Evolutionary conservation across 345 rosid species (phyloP), one percentile per base, ranked within the genome.

Genomic region (Combretum micranthum): DNA sequence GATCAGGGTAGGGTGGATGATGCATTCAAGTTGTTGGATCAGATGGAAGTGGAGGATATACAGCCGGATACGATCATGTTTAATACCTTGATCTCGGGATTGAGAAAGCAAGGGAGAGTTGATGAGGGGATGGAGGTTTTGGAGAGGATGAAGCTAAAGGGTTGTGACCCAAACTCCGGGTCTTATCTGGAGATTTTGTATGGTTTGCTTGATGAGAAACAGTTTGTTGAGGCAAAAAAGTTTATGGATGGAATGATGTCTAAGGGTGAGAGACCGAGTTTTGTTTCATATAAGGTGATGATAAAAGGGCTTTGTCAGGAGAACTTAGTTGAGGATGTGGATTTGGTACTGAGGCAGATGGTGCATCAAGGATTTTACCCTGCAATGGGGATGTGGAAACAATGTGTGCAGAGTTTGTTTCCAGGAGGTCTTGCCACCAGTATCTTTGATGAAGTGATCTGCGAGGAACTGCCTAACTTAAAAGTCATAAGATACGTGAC

Each of bases 61-160:
- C 86, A 77, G 4, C 86, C 85, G 0, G 98, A 92, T 44, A 69
- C 90, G 0, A 67, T 92, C 74, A 76, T 82, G 4, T 92, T 83
- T 20, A 92, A 92, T 67, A 83, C 88, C 52, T n/a, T 92, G 85
- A 84, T 92, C 46, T 86, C 89, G 4, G 97, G 97, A 4, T 75
- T 84, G 16, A 80, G 98, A 70, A 92, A 81, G 74, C 75, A 74
- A 66, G 86, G 87, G 45, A 86, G 77, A 63, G 76, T 91, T 58
- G 80, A 76, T 37, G 90, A 91, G 44, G 92, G 82, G 55, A 63
- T 82, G 76, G 63, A 70, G 58, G 53, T 86, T 13, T 57, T 92
- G 71, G 74, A 80, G 75, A 65, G 59, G 45, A 86, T 92, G 95
- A 77, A 74, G 67, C 44, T 61, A 1, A 81, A 73, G 52, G 95